Base-by-base conservation (phyloP, 2,329 filamentous ascomycete genomes). In the Ceratocystis papillata region DNA sequence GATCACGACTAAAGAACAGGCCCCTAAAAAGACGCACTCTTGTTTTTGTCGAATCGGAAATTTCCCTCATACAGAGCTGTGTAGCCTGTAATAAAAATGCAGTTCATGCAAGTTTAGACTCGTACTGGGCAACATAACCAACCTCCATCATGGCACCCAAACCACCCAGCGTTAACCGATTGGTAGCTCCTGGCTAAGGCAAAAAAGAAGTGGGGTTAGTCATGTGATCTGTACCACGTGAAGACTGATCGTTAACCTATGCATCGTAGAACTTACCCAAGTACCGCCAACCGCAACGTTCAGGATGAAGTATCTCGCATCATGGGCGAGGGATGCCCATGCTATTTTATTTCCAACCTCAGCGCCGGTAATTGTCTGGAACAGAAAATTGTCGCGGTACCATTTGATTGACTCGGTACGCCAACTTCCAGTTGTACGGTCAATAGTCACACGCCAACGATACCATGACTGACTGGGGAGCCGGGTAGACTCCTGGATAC, bases 241-340 rank as follows among this genome's bases (percentile, higher is more conserved):
- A 20, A 17, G 57, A 45, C 45, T 55, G 50, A 33, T 17, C 10
- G 10, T 41, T n/a, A n/a, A 33, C 22, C 5, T 46, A 5, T 33
- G 46, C 33, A 45, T 25, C 22, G 41, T 64, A 37, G 2, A 50
- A 77, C 79, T 72, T 74, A 80, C 81, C 78, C 74, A 80, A 70
- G 77, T 73, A 30, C 81, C 81, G 8, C 81, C 81, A 37, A 84
- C 78, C 59, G 82, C 81, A 4, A 84, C 74, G 68, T 84, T 83
- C 64, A 84, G 72, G 65, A 84, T 78, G 62, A 83, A 71, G 69
- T 77, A 82, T 71, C 81, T 70, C 1, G 81, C 78, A 64, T 74
- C 78, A 69, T 82, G 78, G 22, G 79, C 79, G 20, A 84, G 72
- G 2, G 76, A 74, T 2, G 72, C 75, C 81, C 81, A 84, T n/a